Evolutionary conservation across 805 yeast species (phyloP).

Genomic region (Zygoascus tannicola): DNA sequence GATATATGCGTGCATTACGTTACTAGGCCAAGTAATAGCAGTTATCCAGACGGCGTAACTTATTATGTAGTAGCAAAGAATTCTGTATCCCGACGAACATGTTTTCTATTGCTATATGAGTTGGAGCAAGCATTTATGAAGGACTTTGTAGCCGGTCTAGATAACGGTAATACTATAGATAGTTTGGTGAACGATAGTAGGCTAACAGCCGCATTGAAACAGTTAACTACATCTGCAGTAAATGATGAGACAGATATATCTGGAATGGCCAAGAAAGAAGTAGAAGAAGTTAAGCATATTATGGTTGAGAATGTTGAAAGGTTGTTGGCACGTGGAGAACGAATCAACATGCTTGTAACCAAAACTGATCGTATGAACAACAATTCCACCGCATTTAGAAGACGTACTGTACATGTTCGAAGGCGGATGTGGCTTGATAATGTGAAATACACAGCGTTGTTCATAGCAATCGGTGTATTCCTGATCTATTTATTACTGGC

Average conservation of each 20-base stretch:
- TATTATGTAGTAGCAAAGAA: constrained; percentile 20
- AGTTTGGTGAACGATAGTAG: not conserved
- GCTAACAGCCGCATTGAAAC: not conserved
- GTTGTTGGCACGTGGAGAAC: constrained; percentile 69
- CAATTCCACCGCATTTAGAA: constrained; percentile 59
- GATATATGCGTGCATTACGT: constrained; percentile 26
- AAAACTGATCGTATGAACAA: constrained; percentile 68
- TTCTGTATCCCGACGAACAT: constrained; percentile 15
- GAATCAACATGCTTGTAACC: constrained; percentile 60
- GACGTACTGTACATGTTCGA: constrained; percentile 53
- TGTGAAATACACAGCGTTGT: constrained; percentile 15
- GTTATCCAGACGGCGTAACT: constrained; percentile 23
- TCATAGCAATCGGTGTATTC: not conserved
- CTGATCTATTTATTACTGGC: not conserved
- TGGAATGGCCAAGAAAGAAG: constrained; percentile 34
- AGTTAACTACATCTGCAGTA: constrained; percentile 10
- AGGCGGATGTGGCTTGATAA: constrained; percentile 63
- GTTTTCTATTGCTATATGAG: constrained; percentile 19
- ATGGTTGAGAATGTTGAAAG: constrained; percentile 68
- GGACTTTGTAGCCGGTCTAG: not conserved
- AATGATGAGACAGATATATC: constrained; percentile 19
- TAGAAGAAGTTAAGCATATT: constrained; percentile 53
- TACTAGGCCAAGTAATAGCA: constrained; percentile 17
- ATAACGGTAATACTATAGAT: not conserved
- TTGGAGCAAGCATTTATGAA: constrained; percentile 13